Evolutionary conservation across 805 yeast genomes (phyloP).

Genomic region (Scheffersomyces spartinae): DNA sequence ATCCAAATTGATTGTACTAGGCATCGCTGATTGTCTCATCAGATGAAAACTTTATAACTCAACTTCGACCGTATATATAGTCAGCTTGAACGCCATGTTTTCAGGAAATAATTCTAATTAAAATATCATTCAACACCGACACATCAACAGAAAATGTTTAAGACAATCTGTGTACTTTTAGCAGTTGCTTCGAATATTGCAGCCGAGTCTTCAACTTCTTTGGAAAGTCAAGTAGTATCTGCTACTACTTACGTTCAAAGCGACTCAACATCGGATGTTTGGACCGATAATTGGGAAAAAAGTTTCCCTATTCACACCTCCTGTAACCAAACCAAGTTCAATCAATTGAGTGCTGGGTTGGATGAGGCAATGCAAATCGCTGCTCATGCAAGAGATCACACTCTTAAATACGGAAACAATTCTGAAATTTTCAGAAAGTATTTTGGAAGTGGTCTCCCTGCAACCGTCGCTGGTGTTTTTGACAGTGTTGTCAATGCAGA

Average conservation of each 20-base stretch:
- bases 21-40: too few species aligned
- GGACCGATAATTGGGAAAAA: slow-evolving; percentile 7
- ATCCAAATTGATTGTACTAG: too few species aligned
- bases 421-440: slow-evolving; percentile 21
- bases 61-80: too few species aligned
- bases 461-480: slow-evolving; percentile 23
- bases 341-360: slow-evolving; percentile 11
- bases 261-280: slow-evolving; percentile 5
- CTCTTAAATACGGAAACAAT: slow-evolving; percentile 18
- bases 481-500: slow-evolving; percentile 20
- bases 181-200: neutral
- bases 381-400: slow-evolving; percentile 22
- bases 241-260: slow-evolving; percentile 3
- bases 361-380: slow-evolving; percentile 20
- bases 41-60: too few species aligned
- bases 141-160: neutral
- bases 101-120: neutral
- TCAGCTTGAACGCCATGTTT: too few species aligned
- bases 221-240: slow-evolving; percentile 1
- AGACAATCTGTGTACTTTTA: too few species aligned
- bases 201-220: neutral
- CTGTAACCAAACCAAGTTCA: slow-evolving; percentile 8
- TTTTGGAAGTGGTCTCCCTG: slow-evolving; percentile 25
- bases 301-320: slow-evolving; percentile 7
- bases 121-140: neutral